Evolutionary conservation across 106 monocot species (phyloP).

Genomic region (Dioscorea dumetorum): DNA sequence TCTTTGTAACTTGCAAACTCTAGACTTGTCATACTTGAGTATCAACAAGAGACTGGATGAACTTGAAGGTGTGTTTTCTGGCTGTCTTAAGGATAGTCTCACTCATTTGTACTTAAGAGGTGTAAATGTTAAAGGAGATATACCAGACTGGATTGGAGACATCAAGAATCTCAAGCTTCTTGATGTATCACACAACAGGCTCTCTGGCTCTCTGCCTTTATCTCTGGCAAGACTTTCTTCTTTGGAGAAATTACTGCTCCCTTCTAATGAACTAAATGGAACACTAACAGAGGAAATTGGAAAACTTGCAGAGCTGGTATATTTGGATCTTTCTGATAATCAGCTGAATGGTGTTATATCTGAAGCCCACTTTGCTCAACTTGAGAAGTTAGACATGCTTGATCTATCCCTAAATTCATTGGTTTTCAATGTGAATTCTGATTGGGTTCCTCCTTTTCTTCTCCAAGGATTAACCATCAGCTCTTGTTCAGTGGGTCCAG

Average conservation of each 20-base stretch:
- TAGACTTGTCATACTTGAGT: not conserved
- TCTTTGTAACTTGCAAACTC: not conserved
- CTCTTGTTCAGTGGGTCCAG: constrained; percentile 6
- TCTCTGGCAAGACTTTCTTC: not conserved
- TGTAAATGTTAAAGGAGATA: not conserved
- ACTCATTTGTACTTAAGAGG: not conserved
- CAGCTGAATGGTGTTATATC: constrained; percentile 8
- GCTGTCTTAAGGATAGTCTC: not conserved
- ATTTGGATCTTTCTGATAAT: not conserved
- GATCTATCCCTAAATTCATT: constrained; percentile 13
- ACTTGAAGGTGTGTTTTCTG: not conserved
- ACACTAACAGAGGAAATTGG: too few species aligned
- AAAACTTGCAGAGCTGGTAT: not conserved
- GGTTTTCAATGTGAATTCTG: constrained; percentile 2
- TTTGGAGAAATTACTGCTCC: too few species aligned
- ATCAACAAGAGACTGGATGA: not conserved
- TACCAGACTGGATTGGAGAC: not conserved
- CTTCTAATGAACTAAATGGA: too few species aligned
- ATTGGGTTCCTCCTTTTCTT: constrained; percentile 29
- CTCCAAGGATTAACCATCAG: not conserved
- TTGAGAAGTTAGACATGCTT: not conserved
- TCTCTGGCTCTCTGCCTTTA: not conserved
- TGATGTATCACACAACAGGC: not conserved
- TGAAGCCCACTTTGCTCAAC: constrained; percentile 6
- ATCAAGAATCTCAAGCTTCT: constrained; percentile 1